Conservation (phyloP, 495 filamentous ascomycete genomes). For the Neurospora hispaniola region DNA sequence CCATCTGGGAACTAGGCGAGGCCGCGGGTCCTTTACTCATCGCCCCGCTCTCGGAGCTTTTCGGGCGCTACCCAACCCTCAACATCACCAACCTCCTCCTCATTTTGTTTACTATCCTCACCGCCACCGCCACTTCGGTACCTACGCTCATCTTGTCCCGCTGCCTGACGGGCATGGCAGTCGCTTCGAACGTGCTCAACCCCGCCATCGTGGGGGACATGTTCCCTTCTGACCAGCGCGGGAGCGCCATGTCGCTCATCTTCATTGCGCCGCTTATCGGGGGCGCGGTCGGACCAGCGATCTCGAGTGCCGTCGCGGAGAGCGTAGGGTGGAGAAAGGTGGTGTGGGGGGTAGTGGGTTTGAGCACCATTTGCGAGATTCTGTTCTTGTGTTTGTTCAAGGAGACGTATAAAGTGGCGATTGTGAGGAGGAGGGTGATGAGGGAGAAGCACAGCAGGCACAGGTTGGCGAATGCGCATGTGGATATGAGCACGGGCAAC, state of each 20-base stretch:
- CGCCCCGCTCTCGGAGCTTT: slow-evolving; percentile 47
- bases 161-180: slow-evolving; percentile 40
- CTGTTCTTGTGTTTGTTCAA: slow-evolving; percentile 35
- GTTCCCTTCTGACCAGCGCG: slow-evolving; percentile 38
- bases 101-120: slow-evolving; percentile 33
- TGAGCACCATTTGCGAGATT: slow-evolving; percentile 38
- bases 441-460: slow-evolving; percentile 19
- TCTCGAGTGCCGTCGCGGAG: slow-evolving; percentile 51
- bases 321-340: slow-evolving; percentile 47
- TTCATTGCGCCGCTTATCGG: slow-evolving; percentile 39
- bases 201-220: slow-evolving; percentile 52
- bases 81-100: slow-evolving; percentile 43
- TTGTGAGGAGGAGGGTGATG: slow-evolving; percentile 34
- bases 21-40: slow-evolving; percentile 49
- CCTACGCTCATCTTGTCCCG: slow-evolving; percentile 36
- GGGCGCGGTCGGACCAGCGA: slow-evolving; percentile 47
- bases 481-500: slow-evolving; percentile 29
- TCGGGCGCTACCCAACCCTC: slow-evolving; percentile 44
- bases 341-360: slow-evolving; percentile 40
- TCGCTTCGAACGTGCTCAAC: slow-evolving; percentile 44
- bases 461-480: slow-evolving; percentile 27
- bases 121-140: slow-evolving; percentile 31
- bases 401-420: slow-evolving; percentile 41
- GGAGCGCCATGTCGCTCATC: slow-evolving; percentile 39
- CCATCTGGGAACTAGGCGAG: slow-evolving; percentile 47